Conservation (phyloP, 148 eudicot species). For the Arbutus unedo region DNA sequence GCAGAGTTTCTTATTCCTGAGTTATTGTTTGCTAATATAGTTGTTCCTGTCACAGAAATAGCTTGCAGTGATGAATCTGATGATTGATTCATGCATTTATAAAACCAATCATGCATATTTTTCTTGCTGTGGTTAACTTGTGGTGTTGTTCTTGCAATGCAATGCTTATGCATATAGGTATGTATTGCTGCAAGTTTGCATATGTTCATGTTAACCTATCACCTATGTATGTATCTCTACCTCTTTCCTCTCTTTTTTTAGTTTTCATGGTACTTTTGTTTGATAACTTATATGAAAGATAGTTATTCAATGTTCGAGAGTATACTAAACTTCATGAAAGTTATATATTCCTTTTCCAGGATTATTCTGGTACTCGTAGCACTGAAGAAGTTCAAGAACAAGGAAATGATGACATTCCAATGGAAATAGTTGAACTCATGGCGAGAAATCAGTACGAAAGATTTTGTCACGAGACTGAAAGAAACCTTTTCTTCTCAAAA, state of each 20-base stretch:
- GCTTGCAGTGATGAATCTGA: background rate
- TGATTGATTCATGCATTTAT: conserved; percentile 10
- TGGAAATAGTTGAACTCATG: conserved; percentile 69
- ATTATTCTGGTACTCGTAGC: conserved; percentile 20
- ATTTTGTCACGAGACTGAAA: conserved; percentile 27
- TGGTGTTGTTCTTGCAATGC: background rate
- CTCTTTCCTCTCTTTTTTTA: background rate
- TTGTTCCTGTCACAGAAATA: background rate
- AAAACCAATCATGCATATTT: background rate
- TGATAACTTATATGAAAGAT: background rate
- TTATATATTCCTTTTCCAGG: conserved; percentile 26
- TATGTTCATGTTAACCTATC: background rate
- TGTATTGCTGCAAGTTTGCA: background rate
- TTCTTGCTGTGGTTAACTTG: conserved; percentile 1
- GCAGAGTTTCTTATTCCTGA: background rate
- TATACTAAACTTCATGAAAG: background rate
- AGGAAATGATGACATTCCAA: conserved; percentile 57
- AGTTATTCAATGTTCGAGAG: background rate
- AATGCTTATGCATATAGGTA: background rate
- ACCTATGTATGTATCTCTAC: background rate
- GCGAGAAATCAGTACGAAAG: conserved; percentile 68
- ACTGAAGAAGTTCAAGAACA: conserved; percentile 36
- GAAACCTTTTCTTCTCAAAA: conserved; percentile 10
- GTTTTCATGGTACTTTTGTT: background rate
- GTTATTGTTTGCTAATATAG: conserved; percentile 4